A percentile compares a stretch with the other conserved stretches of the same genome.
Evolutionary conservation across 495 filamentous ascomycete species (phyloP).

Genomic region (Penicillium lividum): DNA sequence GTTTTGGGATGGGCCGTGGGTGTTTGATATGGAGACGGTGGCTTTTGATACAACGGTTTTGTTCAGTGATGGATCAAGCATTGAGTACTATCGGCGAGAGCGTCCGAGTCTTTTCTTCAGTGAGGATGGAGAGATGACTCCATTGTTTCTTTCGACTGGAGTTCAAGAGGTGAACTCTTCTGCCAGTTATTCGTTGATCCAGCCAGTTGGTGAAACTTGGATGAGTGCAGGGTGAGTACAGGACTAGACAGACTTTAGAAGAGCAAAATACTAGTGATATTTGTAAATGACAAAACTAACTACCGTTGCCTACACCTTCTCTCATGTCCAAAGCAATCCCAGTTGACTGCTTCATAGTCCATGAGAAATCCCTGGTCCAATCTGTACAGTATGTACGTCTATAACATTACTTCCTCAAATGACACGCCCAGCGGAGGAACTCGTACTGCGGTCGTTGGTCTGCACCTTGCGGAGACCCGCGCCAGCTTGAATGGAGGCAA

Average conservation of each 20-base stretch:
- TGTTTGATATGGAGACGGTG: conserved; percentile 31
- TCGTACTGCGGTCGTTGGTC: conserved; percentile 80
- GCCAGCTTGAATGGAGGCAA: conserved; percentile 80
- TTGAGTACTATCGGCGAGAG: conserved; percentile 35
- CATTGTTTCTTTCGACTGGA: conserved; percentile 38
- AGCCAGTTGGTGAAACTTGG: conserved; percentile 16
- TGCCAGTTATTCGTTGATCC: conserved; percentile 32
- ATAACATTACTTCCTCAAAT: conserved; percentile 32
- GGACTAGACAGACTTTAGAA: neutral
- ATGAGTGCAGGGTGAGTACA: too few species aligned
- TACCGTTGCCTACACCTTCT: conserved; percentile 9
- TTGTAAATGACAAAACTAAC: conserved; percentile 12
- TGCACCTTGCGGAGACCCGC: conserved; percentile 75
- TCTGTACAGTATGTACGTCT: conserved; percentile 26
- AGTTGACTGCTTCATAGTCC: neutral
- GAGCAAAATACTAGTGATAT: conserved; percentile 6
- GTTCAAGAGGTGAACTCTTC: conserved; percentile 29
- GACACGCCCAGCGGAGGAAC: conserved; percentile 71
- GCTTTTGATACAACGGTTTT: conserved; percentile 38
- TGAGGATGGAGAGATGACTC: conserved; percentile 39
- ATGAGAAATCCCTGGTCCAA: conserved; percentile 8
- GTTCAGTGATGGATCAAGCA: conserved; percentile 34
- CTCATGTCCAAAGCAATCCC: conserved; percentile 1
- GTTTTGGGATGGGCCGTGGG: conserved; percentile 39
- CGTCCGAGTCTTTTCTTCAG: conserved; percentile 43